phyloP scores from a whole-genome alignment of 331 rosid species.

The Quercus lobata region DNA sequence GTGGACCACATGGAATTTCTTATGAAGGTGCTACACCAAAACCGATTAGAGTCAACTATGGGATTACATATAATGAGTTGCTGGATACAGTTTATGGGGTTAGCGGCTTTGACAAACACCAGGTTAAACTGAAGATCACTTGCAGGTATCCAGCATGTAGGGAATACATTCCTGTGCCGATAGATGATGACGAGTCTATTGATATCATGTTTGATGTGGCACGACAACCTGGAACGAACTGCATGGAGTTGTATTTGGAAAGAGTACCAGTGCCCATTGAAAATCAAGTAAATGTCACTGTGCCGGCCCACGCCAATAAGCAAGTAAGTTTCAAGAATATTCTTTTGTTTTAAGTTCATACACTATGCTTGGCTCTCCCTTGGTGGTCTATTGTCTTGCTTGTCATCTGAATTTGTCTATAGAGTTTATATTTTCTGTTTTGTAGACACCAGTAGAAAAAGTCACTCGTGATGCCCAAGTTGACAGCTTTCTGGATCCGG shows the following conservation, averaged over 20 bases:
- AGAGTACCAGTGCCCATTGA: conserved; percentile 4
- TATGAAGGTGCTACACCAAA: conserved; percentile 25
- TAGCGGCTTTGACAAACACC: conserved; percentile 19
- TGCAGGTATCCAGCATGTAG: conserved; percentile 29
- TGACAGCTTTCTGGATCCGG: conserved; percentile 21
- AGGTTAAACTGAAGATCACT: conserved; percentile 16
- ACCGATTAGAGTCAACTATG: conserved; percentile 23
- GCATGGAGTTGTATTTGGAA: conserved; percentile 23
- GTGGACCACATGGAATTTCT: conserved; percentile 24
- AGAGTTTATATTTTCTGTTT: neutral
- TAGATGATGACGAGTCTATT: conserved; percentile 21
- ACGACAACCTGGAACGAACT: conserved; percentile 21
- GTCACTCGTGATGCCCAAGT: conserved; percentile 8
- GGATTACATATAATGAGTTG: conserved; percentile 20
- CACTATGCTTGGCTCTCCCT: neutral
- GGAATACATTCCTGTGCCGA: conserved; percentile 27
- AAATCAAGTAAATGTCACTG: conserved; percentile 7
- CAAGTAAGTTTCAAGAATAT: neutral
- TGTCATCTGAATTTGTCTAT: neutral
- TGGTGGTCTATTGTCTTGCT: neutral
- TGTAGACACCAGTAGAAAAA: conserved; percentile 2
- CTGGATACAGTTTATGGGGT: conserved; percentile 11
- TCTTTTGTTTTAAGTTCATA: neutral
- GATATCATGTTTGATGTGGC: conserved; percentile 25
- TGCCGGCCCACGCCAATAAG: neutral